Evolutionary conservation across 2,329 filamentous ascomycete species (phyloP).

Genomic region (Colletotrichum sojae): DNA sequence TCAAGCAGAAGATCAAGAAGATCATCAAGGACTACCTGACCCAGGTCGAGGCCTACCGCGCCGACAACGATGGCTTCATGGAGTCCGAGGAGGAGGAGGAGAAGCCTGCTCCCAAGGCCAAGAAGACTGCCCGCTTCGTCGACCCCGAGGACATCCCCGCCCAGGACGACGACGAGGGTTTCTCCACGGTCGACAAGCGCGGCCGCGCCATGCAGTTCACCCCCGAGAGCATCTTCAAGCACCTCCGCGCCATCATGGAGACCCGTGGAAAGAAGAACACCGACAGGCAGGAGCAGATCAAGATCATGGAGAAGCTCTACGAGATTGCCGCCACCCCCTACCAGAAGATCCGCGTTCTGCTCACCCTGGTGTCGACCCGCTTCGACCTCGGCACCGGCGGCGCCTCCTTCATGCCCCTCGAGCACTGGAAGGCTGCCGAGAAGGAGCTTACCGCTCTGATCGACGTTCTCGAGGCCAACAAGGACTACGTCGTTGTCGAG

Average conservation of each 20-base stretch:
- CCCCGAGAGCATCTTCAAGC: slow-evolving; percentile 97
- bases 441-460: slow-evolving; percentile 86
- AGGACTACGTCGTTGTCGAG: slow-evolving; percentile 89
- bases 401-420: slow-evolving; percentile 87
- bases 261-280: slow-evolving; percentile 99
- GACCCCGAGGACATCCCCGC: slow-evolving; percentile 65
- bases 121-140: slow-evolving; percentile 62
- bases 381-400: slow-evolving; percentile 91
- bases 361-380: slow-evolving; percentile 91
- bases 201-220: slow-evolving; percentile 94
- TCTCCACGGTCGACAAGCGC: slow-evolving; percentile 88
- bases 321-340: slow-evolving; percentile 93
- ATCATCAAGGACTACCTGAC: slow-evolving; percentile 94
- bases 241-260: slow-evolving; percentile 92
- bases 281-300: slow-evolving; percentile 93
- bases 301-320: slow-evolving; percentile 94
- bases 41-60: slow-evolving; percentile 89
- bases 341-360: slow-evolving; percentile 91
- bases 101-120: slow-evolving; percentile 64
- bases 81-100: slow-evolving; percentile 85
- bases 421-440: slow-evolving; percentile 97
- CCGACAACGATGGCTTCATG: slow-evolving; percentile 90
- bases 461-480: slow-evolving; percentile 82
- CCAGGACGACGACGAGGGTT: slow-evolving; percentile 85
- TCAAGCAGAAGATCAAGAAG: slow-evolving; percentile 99